Evolutionary conservation across 257 asterid species (phyloP), one percentile per base, ranked within the genome.

Genomic region (Asclepias syriaca): DNA sequence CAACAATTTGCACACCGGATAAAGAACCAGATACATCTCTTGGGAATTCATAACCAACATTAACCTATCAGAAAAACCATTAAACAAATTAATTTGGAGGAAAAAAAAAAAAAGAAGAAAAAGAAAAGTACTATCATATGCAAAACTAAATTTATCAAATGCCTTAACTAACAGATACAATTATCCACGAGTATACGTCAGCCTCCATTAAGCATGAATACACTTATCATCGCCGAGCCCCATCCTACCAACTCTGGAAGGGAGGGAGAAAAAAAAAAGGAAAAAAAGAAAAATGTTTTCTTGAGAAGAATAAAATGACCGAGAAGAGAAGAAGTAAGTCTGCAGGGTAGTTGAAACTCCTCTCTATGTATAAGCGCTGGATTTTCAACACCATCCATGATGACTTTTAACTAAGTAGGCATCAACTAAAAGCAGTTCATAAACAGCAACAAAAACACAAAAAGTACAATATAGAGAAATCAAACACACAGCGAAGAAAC

Each of bases 381-480:
- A 71, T 51, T 63, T 66, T 66, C 55, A 72, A 59, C 57, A 21
- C 29, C 60, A 11, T 50, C 59, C 68, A 63, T 9, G 66, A 11
- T 9, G 66, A 11, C 55, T 74, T 78, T 69, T 13, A 9, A 72
- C 70, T 15, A 24, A 9, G 46, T 66, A 66, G 56, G 22, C 8
- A 71, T 39, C 55, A 55, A 67, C 54, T 27, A 60, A 68, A 10
- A 10, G 40, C 22, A 60, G 54, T 32, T 37, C 75, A 72, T 48
- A 53, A 69, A 74, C 37, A 70, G 22, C 73, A 48, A 22, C 55
- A 40, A 68, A 55, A 80, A 64, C 49, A 55, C 70, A 27, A 53
- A 51, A 10, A 43, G 18, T 60, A 66, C 64, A 45, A 48, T 29
- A 59, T 40, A 65, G 18, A 43, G 34, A 69, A 77, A 60, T 43